Evolutionary conservation across 1,284 basidiomycete species (phyloP).

Genomic region (Cryptococcus amylolentus): DNA sequence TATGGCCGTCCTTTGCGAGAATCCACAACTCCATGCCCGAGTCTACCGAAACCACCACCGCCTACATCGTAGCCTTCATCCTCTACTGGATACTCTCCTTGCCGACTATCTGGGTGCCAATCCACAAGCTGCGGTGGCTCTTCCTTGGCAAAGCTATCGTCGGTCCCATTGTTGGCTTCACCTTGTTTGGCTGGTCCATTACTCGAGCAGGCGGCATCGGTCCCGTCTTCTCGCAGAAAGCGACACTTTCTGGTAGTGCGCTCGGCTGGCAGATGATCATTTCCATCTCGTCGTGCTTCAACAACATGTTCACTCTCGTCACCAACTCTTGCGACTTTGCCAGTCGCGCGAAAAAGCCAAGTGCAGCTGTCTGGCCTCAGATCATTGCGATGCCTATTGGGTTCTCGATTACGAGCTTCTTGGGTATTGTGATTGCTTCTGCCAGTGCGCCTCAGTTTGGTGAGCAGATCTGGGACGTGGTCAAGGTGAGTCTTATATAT

Average conservation of each 20-base stretch:
- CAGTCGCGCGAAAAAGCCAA: conserved; percentile 64
- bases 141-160: conserved; percentile 77
- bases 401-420: conserved; percentile 72
- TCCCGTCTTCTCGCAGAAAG: conserved; percentile 68
- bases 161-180: conserved; percentile 62
- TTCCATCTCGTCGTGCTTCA: conserved; percentile 65
- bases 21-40: conserved; percentile 68
- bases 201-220: conserved; percentile 74
- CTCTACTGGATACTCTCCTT: conserved; percentile 79
- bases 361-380: conserved; percentile 68
- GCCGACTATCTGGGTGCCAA: conserved; percentile 73
- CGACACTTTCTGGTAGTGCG: conserved; percentile 63
- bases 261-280: conserved; percentile 76
- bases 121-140: conserved; percentile 74
- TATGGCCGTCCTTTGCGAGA: conserved; percentile 66
- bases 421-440: conserved; percentile 79
- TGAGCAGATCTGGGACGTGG: conserved; percentile 66
- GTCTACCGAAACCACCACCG: conserved; percentile 53
- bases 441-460: conserved; percentile 74
- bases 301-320: conserved; percentile 15
- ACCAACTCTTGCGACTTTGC: conserved; percentile 70
- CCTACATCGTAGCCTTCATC: conserved; percentile 66
- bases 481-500: conserved; percentile 16
- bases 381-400: conserved; percentile 68
- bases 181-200: conserved; percentile 78